Evolutionary conservation across 371 early-diverging fungal species (phyloP), one percentile per base, ranked within the genome.

Genomic region (Coemansia sp.): DNA sequence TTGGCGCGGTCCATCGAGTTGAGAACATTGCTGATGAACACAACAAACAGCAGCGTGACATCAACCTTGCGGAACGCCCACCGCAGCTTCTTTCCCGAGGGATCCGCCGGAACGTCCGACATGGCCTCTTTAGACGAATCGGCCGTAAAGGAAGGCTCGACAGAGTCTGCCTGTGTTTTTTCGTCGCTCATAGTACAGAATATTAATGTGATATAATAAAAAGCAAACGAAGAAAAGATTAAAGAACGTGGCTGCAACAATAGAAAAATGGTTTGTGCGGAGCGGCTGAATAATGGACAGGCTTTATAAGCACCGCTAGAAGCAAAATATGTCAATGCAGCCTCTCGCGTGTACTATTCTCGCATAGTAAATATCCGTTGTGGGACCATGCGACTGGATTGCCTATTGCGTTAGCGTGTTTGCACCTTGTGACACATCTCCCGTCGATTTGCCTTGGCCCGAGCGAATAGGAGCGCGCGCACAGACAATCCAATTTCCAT

Each of bases 1-100:
- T 79, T 79, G 51, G 64, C 70, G 10, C 80, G 63, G 47, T 79
- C 80, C 80, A 79, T 68, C 58, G 69, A 68, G 68, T 71, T 74
- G 37, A 80, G 79, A 29, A 78, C 61, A 39, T 80, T 74, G 55
- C 67, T 61, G 3, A 80, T n/a, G 4, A 71, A 56, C 13, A 80
- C 27, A 2, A 80, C 66, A 5, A 70, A 63, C 2, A 78, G 64
- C 21, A 78, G 59, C 7, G 68, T 66, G 0, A 65, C 61, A 52
- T 78, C 78, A n/a, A 78, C 64, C 52, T 72, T 72, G 64, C 72
- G 69, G 42, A 61, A 73, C 14, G 74, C 56, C 71, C 71, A 70
- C 14, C 50, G 62, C 37, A 74, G 63, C 42, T 50, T 11, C 18
- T 21, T 37, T 4, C 10, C 16, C 31, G 29, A 53, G 7, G 76